Evolutionary conservation across 2,329 filamentous ascomycete genomes (phyloP).

Genomic region (Bipolaris sorokiniana): DNA sequence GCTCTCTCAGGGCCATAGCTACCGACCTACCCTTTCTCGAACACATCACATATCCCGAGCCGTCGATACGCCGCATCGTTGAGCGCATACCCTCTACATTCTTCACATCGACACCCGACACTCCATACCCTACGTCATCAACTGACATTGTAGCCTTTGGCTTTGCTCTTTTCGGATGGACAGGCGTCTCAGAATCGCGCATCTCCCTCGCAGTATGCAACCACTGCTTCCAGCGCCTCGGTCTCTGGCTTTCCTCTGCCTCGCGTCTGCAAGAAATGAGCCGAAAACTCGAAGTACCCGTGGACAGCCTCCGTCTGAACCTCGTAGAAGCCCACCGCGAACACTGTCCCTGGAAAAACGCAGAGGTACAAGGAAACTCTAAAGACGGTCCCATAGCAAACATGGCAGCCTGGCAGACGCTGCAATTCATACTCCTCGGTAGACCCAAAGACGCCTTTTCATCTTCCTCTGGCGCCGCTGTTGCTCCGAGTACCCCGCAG

Average conservation of each 20-base stretch:
- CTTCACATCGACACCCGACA: slow-evolving; percentile 20
- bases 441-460: slow-evolving; percentile 17
- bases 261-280: slow-evolving; percentile 43
- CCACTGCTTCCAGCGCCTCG: slow-evolving; percentile 85
- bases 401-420: slow-evolving; percentile 46
- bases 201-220: slow-evolving; percentile 79
- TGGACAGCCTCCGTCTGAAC: slow-evolving; percentile 43
- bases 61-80: slow-evolving; percentile 34
- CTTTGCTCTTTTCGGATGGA: slow-evolving; percentile 56
- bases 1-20: slow-evolving; percentile 45
- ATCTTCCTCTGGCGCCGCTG: background rate
- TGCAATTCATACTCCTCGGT: slow-evolving; percentile 42
- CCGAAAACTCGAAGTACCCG: slow-evolving; percentile 38
- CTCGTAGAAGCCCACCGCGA: slow-evolving; percentile 49
- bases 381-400: slow-evolving; percentile 38
- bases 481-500: background rate
- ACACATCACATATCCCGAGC: slow-evolving; percentile 43
- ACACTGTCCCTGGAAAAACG: slow-evolving; percentile 52
- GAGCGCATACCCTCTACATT: slow-evolving; percentile 36
- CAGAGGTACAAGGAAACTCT: slow-evolving; percentile 40
- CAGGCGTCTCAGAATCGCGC: slow-evolving; percentile 63
- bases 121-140: slow-evolving; percentile 26
- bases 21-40: slow-evolving; percentile 42
- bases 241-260: slow-evolving; percentile 82
- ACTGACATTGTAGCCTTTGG: slow-evolving; percentile 37